Conservation (phyloP, 2,329 filamentous ascomycete species). For the Fusarium albosuccineum region DNA sequence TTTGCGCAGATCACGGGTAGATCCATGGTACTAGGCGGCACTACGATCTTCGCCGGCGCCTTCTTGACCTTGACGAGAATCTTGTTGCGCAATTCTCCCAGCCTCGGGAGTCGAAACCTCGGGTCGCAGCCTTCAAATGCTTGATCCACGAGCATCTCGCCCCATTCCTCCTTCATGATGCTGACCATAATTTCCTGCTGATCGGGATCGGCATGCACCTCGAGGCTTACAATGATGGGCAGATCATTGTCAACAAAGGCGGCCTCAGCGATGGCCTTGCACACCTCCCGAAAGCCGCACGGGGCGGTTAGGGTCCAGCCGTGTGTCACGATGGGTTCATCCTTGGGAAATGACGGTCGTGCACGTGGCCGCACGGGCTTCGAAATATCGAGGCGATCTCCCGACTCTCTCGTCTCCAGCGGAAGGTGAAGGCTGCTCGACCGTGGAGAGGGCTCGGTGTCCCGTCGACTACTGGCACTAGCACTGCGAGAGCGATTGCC, state of each 20-base stretch:
- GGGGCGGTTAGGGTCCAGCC: constrained; percentile 86
- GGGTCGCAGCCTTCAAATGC: constrained; percentile 65
- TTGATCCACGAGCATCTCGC: constrained; percentile 75
- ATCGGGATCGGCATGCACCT: constrained; percentile 84
- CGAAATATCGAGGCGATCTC: constrained; percentile 51
- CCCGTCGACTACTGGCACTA: constrained; percentile 53
- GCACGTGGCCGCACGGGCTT: constrained; percentile 40
- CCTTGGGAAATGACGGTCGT: constrained; percentile 51
- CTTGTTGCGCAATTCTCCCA: constrained; percentile 80
- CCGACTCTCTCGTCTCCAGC: constrained; percentile 50
- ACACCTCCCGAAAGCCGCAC: constrained; percentile 90
- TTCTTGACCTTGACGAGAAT: constrained; percentile 88
- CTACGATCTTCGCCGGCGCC: constrained; percentile 54
- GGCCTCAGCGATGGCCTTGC: constrained; percentile 80
- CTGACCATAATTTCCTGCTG: constrained; percentile 94
- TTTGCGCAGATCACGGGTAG: constrained; percentile 45
- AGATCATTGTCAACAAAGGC: constrained; percentile 82
- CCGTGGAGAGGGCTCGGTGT: constrained; percentile 48
- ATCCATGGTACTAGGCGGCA: constrained; percentile 50
- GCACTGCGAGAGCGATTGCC: constrained; percentile 55
- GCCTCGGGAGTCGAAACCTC: constrained; percentile 71
- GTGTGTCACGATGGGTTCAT: constrained; percentile 86
- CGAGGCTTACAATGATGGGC: constrained; percentile 91
- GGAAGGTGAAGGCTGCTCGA: constrained; percentile 47
- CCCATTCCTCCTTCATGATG: constrained; percentile 94